A percentile compares a stretch with the other conserved stretches of the same genome.
Conservation (phyloP, 2,329 filamentous ascomycete species). For the Xylariaceae sp. region DNA sequence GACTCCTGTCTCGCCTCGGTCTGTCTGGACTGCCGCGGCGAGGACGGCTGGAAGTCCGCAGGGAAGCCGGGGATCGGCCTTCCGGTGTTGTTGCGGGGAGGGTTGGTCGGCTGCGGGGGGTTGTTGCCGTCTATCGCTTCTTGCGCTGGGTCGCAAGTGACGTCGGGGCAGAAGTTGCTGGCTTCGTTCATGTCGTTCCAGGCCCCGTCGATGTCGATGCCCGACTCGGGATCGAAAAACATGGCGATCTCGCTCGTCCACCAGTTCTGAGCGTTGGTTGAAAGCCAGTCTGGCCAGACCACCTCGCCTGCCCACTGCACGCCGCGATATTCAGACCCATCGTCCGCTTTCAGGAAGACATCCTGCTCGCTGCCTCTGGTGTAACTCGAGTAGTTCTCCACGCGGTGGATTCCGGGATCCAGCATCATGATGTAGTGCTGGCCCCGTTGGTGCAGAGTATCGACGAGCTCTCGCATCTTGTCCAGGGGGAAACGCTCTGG, state of each 20-base stretch:
- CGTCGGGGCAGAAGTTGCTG: slow-evolving; percentile 35
- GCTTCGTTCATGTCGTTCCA: slow-evolving; percentile 65
- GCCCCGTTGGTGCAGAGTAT: slow-evolving; percentile 55
- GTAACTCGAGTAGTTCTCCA: slow-evolving; percentile 29
- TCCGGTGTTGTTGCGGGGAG: slow-evolving; percentile 40
- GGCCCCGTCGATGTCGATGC: slow-evolving; percentile 64
- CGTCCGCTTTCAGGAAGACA: slow-evolving; percentile 36
- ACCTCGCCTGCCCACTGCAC: slow-evolving; percentile 66
- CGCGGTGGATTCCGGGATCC: slow-evolving; percentile 50
- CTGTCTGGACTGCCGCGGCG: not conserved
- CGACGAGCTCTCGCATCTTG: slow-evolving; percentile 56
- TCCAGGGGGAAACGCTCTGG: slow-evolving; percentile 51
- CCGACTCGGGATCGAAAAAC: slow-evolving; percentile 55
- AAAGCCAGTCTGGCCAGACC: slow-evolving; percentile 65
- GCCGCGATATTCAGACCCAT: slow-evolving; percentile 46
- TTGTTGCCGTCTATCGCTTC: slow-evolving; percentile 14
- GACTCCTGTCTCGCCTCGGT: slow-evolving; percentile 3
- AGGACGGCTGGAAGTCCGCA: slow-evolving; percentile 53
- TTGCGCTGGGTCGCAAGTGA: slow-evolving; percentile 20
- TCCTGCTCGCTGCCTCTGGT: slow-evolving; percentile 38
- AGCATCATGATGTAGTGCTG: slow-evolving; percentile 67
- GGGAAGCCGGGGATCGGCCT: slow-evolving; percentile 57
- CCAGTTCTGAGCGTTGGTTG: slow-evolving; percentile 53
- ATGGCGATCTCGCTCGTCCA: slow-evolving; percentile 58
- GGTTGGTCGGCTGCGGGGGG: slow-evolving; percentile 51